Evolutionary conservation across 495 filamentous ascomycete genomes (phyloP), one percentile per base, ranked within the genome.

Genomic region (Podospora pseudoanserina): DNA sequence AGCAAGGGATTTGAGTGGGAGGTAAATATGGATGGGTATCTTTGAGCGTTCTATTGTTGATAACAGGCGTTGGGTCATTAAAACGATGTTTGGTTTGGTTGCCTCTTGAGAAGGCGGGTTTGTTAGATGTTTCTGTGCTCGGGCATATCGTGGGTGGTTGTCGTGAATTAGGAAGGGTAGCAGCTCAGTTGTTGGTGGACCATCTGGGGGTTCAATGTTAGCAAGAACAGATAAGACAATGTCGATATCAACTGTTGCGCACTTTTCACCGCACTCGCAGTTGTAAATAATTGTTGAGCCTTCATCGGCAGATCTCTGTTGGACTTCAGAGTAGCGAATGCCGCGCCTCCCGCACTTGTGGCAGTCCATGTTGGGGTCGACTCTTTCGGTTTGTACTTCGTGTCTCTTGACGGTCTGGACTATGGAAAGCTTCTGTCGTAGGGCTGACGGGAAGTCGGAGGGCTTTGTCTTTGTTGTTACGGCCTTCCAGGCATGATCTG

Each of bases 271-370:
- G 74, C 93, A 97, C 34, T 90, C 87, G 79, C 93, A 97, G 30
- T 84, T 89, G 77, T 91, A 96, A 72, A 97, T 93, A 53, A 95
- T 89, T 2, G 93, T 97, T 71, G 88, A 91, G 63, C 96, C 96
- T 86, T 98, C 96, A 78, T 98, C 95, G 4, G 95, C 96, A 82
- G 92, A 89, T 67, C 94, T 87, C 75, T 97, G 80, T 77, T 99
- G 96, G 61, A 92, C 86, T 3, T 92, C 89, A 32, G 89, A 91
- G 76, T 87, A 98, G 74, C 88, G 91, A 79, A 98, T 92, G 74
- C 97, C 91, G 59, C 86, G 88, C 63, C 87, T 85, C 5, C 90
- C 93, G 76, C 94, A 98, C 70, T 91, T 87, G 11, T 88, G 85
- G 73, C 95, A 98, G 23, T 88, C 87, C 66, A 82, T 83, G 71